Base-by-base conservation (phyloP, 164 flowering plant genomes). In the Liquidambar formosana region DNA sequence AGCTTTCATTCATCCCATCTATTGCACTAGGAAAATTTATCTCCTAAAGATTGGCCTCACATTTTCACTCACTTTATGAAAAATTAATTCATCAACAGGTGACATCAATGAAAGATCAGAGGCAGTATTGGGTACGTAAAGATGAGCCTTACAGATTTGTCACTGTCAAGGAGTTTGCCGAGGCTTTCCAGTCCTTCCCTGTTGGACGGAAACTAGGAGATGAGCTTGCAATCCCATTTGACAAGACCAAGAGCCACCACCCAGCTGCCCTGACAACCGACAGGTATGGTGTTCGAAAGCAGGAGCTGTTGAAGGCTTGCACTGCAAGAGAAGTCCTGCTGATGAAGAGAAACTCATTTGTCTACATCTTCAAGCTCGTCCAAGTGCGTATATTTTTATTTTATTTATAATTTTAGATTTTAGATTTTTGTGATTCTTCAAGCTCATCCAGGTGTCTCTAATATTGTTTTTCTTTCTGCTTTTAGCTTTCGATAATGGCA, bases 91-190 rank as follows among this genome's bases (percentile, higher is more conserved):
- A 22, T 43, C 62, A 38, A n/a, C 46, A 88, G 92, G 89, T 88
- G 62, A 88, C 89, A 51, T 88, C 92, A 12, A 83, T 60, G 76
- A 87, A 85, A 71, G 91, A 87, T 81, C 91, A 85, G 72, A 59
- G 73, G 49, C 92, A 88, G 53, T 88, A 86, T 65, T 88, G 92
- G 92, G 70, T 66, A 18, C 71, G 75, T 13, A 79, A 57, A 63
- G 77, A 84, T n/a, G 78, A 77, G 67, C 84, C 84, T 16, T 88
- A 88, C 70, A 60, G 69, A 1, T 88, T 68, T 48, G 52, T 86
- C 38, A 66, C 85, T 1, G 79, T 66, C 19, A 71, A 76, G 74
- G 85, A 84, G 48, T 88, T 88, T 66, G 77, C 77, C 6, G 86
- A 86, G 71, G 87, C 86, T n/a, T 88, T 78, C 71, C 83, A 80